Evolutionary conservation across 2,329 filamentous ascomycete genomes (phyloP).

Genomic region (Monosporascus sp.): DNA sequence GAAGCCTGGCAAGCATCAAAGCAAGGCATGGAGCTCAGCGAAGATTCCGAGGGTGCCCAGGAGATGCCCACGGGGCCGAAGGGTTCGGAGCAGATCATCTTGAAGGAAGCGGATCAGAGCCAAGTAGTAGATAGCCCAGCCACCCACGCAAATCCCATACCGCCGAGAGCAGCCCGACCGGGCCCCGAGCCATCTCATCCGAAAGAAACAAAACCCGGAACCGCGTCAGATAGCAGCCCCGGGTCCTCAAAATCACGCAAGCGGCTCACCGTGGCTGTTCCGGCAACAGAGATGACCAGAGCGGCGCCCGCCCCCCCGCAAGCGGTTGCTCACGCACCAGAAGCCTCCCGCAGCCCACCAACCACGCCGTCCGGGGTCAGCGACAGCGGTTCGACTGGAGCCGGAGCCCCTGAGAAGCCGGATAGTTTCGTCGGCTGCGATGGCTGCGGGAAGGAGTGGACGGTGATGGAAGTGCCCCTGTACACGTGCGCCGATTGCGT

Average conservation of each 20-base stretch:
- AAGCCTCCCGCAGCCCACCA: background rate
- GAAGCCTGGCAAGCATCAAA: slow-evolving; percentile 19
- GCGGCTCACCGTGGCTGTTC: background rate
- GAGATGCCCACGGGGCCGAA: no score
- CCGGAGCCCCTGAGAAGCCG: slow-evolving; percentile 14
- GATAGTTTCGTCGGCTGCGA: slow-evolving; percentile 17
- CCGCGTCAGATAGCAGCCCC: background rate
- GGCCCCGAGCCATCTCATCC: no score
- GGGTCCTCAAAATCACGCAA: background rate
- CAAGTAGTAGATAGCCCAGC: no score
- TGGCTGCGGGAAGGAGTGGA: slow-evolving; percentile 20
- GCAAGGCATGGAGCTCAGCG: slow-evolving; percentile 3
- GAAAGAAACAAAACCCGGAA: no score
- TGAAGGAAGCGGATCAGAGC: no score
- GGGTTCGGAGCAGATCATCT: no score
- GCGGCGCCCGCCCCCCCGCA: background rate
- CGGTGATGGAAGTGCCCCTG: slow-evolving; percentile 17
- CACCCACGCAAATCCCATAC: no score
- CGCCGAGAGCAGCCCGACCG: no score
- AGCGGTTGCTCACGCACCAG: background rate
- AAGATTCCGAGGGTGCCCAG: background rate
- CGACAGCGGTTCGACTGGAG: background rate
- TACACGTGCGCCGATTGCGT: slow-evolving; percentile 24
- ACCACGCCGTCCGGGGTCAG: background rate
- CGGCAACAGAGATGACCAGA: background rate